Percentiles rank a stretch among this genome's conserved stretches.
Conservation (phyloP, 73 alveolate genomes). For the Paramecium pentaurelia region DNA sequence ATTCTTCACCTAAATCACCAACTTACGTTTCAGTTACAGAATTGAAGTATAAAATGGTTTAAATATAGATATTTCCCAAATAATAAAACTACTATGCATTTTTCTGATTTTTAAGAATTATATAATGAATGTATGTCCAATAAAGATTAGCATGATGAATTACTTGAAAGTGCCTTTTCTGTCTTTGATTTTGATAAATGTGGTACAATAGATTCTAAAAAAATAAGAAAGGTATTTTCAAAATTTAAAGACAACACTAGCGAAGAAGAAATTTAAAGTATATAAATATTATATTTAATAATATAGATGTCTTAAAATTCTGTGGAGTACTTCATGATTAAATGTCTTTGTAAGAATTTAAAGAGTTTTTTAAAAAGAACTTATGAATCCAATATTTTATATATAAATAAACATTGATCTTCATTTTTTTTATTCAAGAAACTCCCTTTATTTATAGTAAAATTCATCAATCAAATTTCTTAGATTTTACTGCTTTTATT, state of each 20-base stretch:
- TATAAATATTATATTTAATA: not conserved
- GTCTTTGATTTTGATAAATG: not conserved
- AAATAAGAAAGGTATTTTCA: constrained; percentile 40
- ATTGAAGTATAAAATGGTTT: not conserved
- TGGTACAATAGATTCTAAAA: constrained; percentile 42
- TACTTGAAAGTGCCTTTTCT: constrained; percentile 30
- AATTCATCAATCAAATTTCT: not conserved
- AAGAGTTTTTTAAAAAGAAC: constrained; percentile 42
- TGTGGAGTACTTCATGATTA: constrained; percentile 50
- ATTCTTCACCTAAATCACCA: constrained; percentile 16
- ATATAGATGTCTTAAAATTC: constrained; percentile 49
- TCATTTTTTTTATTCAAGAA: not conserved
- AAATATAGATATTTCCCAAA: constrained; percentile 27
- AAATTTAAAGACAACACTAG: constrained; percentile 48
- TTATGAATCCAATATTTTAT: constrained; percentile 5
- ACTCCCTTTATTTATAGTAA: not conserved
- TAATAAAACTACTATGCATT: constrained; percentile 34
- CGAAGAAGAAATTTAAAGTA: constrained; percentile 54
- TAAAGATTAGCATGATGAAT: constrained; percentile 45
- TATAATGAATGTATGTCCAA: constrained; percentile 50
- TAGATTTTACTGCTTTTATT: not conserved
- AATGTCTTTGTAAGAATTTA: constrained; percentile 53
- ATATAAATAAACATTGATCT: not conserved
- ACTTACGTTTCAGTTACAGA: constrained; percentile 38
- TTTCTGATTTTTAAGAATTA: constrained; percentile 39